Evolutionary conservation across 805 yeast species (phyloP).

Genomic region (Starmerella geochares): DNA sequence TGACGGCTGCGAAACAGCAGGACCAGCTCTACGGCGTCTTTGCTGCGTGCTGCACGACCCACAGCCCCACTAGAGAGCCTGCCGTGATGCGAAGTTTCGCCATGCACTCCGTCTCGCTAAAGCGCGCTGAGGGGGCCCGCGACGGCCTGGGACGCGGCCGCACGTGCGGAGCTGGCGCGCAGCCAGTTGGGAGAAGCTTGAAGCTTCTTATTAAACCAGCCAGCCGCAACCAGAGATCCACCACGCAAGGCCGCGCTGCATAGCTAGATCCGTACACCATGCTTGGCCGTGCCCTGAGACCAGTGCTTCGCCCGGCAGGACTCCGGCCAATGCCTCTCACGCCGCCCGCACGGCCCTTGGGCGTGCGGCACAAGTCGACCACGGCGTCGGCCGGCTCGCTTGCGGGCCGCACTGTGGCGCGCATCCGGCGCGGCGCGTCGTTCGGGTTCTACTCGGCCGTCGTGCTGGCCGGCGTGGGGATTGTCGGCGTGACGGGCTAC

Average conservation of each 20-base stretch:
- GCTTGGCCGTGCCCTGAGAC: background rate
- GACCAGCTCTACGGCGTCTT: too few relatives aligned
- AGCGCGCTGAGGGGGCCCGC: too few relatives aligned
- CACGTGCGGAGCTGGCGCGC: background rate
- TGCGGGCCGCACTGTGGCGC: conserved; percentile 16
- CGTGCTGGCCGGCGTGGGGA: conserved; percentile 31
- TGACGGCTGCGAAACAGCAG: too few relatives aligned
- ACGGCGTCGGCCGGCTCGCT: conserved; percentile 10
- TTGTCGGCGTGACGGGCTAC: conserved; percentile 50
- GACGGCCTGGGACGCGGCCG: too few relatives aligned
- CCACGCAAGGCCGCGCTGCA: too few relatives aligned
- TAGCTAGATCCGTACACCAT: background rate
- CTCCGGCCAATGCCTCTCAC: background rate
- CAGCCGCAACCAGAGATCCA: background rate
- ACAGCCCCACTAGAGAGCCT: too few relatives aligned
- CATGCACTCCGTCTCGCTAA: too few relatives aligned
- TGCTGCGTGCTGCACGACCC: too few relatives aligned
- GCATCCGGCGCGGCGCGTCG: conserved; percentile 26
- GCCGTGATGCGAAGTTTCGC: too few relatives aligned
- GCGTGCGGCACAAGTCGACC: conserved; percentile 4
- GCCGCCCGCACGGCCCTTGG: background rate
- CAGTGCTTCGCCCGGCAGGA: background rate
- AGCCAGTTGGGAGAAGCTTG: background rate
- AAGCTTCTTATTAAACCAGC: background rate
- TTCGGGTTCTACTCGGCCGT: conserved; percentile 30